Conservation (phyloP, 768 basidiomycete species). For the Podaxis rugospora region DNA sequence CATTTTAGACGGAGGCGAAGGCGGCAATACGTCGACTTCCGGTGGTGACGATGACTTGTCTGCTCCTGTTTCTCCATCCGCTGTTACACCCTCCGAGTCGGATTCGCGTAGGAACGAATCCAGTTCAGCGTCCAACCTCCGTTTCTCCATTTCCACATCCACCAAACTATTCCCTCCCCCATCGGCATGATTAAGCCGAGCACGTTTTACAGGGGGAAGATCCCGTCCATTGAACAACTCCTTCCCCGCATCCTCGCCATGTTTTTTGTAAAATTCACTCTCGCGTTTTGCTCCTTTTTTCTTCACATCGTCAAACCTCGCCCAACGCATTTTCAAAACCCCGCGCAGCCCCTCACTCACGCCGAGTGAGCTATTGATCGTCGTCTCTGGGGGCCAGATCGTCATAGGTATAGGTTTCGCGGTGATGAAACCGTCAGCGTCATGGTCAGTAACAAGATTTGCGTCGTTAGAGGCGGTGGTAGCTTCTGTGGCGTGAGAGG, state of each 20-base stretch:
- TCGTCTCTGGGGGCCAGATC: conserved; percentile 77
- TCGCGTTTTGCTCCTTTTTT: conserved; percentile 67
- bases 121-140: not conserved
- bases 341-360: conserved; percentile 67
- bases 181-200: conserved; percentile 16
- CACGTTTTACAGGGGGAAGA: conserved; percentile 30
- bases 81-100: conserved; percentile 21
- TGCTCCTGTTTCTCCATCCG: not conserved
- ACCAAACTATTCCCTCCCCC: not conserved
- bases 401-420: conserved; percentile 69
- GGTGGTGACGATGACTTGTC: not conserved
- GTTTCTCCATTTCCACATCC: not conserved
- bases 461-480: conserved; percentile 35
- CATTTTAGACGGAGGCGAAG: conserved; percentile 61
- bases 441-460: conserved; percentile 49
- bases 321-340: conserved; percentile 72
- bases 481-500: conserved; percentile 3
- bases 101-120: conserved; percentile 54
- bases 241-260: conserved; percentile 64
- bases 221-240: conserved; percentile 38
- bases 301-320: conserved; percentile 67
- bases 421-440: conserved; percentile 52
- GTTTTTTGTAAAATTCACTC: conserved; percentile 77
- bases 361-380: conserved; percentile 69
- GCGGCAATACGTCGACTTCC: conserved; percentile 18